These are phyloP conservation scores for Carex kokanica DNA, from an alignment of 176 grass and related monocot genomes.

Conservation along the genomic window DNA sequence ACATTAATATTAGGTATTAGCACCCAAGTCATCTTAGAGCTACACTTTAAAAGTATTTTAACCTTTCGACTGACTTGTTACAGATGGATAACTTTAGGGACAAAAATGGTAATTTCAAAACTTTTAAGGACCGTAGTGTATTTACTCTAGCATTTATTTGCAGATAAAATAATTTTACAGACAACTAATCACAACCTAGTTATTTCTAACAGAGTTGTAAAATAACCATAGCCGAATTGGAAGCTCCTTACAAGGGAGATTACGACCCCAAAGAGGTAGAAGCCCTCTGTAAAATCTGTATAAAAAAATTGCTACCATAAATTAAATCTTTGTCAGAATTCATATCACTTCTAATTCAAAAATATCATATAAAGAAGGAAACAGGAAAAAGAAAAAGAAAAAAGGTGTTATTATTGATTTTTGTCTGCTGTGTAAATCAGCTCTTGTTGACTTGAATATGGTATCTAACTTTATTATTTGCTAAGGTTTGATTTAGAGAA, in stretches of 20 bases:
- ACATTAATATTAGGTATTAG: no score
- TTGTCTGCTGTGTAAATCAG: neutral
- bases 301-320: slow-evolving; percentile 11
- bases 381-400: neutral
- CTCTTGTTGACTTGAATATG: neutral
- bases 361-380: slow-evolving; percentile 9
- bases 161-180: neutral
- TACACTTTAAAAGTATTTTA: no score
- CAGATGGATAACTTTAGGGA: no score
- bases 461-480: neutral
- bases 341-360: neutral
- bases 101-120: no score
- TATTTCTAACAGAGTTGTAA: slow-evolving; percentile 10
- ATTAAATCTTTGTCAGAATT: neutral
- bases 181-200: neutral
- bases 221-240: neutral
- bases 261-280: slow-evolving; percentile 85
- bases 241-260: slow-evolving; percentile 85
- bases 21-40: no score
- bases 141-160: neutral
- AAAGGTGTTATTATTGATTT: slow-evolving; percentile 15
- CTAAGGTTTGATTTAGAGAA: neutral
- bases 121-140: no score
- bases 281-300: slow-evolving; percentile 92
- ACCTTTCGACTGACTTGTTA: no score